Evolutionary conservation across 2,329 filamentous ascomycete species (phyloP).

Genomic region (Penicillium sumatraense): DNA sequence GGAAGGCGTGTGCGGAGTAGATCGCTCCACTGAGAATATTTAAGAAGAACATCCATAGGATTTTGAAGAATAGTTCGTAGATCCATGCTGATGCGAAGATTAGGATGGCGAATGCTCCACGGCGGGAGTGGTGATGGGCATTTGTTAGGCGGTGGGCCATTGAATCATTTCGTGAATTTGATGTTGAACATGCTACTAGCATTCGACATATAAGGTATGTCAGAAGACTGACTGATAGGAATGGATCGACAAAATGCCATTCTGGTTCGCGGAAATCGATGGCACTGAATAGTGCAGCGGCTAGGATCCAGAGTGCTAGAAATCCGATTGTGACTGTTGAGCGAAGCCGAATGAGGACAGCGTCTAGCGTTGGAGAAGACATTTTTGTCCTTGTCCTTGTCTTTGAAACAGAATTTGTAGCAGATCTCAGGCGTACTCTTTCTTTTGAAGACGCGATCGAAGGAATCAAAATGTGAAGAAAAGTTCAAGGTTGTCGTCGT

Average conservation of each 20-base stretch:
- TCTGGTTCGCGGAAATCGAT: not conserved
- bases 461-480: no score
- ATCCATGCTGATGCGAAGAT: not conserved
- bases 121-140: not conserved
- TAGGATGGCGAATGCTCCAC: not conserved
- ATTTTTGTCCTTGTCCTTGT: not conserved
- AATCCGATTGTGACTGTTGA: not conserved
- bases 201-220: not conserved
- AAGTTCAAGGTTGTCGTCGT: no score
- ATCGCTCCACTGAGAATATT: not conserved
- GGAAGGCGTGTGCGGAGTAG: not conserved
- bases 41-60: not conserved
- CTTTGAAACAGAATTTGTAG: no score
- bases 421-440: no score
- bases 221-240: not conserved
- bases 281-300: not conserved
- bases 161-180: not conserved
- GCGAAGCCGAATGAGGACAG: not conserved
- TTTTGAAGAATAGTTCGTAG: not conserved
- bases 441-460: no score
- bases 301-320: not conserved
- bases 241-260: not conserved
- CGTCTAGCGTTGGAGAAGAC: not conserved
- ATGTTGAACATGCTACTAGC: not conserved
- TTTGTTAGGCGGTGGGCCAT: not conserved